phyloP scores from a whole-genome alignment of 805 yeast genomes.

The Suhomyces xylopsoci region DNA sequence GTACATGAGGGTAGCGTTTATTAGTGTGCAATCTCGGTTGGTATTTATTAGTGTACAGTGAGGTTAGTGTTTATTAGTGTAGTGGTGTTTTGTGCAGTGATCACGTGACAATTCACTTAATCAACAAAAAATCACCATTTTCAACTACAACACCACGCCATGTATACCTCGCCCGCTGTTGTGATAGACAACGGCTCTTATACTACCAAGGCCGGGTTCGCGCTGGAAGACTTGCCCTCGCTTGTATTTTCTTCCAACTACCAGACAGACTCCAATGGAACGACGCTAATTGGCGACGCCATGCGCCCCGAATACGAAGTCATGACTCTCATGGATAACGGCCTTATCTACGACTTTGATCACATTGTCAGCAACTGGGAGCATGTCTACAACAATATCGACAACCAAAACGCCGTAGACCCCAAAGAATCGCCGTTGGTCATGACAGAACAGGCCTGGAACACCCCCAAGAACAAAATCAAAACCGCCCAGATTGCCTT shows the following conservation, averaged over 20 bases:
- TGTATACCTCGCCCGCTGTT: constrained; percentile 49
- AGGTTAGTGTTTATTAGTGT: no score
- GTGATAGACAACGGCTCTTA: constrained; percentile 69
- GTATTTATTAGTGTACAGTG: no score
- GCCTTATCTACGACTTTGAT: constrained; percentile 71
- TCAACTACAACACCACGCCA: neutral
- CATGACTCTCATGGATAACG: constrained; percentile 60
- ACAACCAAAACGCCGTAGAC: constrained; percentile 39
- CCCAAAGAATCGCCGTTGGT: constrained; percentile 65
- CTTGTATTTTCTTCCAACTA: constrained; percentile 57
- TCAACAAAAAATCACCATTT: neutral
- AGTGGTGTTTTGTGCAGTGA: no score
- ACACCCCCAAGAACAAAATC: constrained; percentile 52
- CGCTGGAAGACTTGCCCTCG: constrained; percentile 61
- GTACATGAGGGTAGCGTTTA: no score
- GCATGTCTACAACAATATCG: constrained; percentile 53
- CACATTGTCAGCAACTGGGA: constrained; percentile 65
- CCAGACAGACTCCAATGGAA: constrained; percentile 28
- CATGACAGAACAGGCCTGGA: constrained; percentile 68
- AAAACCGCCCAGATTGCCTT: constrained; percentile 70
- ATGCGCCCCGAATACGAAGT: constrained; percentile 44
- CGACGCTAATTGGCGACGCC: constrained; percentile 45
- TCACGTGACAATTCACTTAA: neutral
- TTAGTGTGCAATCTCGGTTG: no score
- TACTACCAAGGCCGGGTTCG: constrained; percentile 67